Conservation (phyloP, 192 early-diverging fungal species). For the Geranomyces michiganensis region DNA sequence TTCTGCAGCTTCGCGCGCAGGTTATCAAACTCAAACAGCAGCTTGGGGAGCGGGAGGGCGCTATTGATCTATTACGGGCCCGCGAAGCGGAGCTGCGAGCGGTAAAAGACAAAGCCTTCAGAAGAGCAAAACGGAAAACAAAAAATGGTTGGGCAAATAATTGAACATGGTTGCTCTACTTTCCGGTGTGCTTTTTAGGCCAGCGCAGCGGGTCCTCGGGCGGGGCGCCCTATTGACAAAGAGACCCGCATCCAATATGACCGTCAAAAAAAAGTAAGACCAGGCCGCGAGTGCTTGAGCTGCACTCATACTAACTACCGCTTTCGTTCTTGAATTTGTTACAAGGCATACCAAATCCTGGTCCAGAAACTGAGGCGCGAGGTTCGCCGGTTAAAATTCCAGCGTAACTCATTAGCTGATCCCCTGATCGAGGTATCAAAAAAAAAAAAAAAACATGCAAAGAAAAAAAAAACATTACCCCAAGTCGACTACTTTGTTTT, state of each 20-base stretch:
- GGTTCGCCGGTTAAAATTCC: constrained; percentile 49
- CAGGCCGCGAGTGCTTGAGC: no score
- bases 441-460: no score
- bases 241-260: constrained; percentile 45
- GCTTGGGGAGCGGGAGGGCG: constrained; percentile 16
- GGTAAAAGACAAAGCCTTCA: not conserved
- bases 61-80: constrained; percentile 15
- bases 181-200: not conserved
- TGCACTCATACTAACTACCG: no score
- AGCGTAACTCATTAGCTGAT: constrained; percentile 51
- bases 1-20: constrained; percentile 3
- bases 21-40: constrained; percentile 14
- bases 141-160: not conserved
- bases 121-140: not conserved
- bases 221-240: constrained; percentile 38
- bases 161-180: no score
- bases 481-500: no score
- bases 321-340: no score
- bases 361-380: constrained; percentile 51
- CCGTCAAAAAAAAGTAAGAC: constrained; percentile 55
- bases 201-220: constrained; percentile 7
- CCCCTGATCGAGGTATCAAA: constrained; percentile 46
- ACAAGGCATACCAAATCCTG: constrained; percentile 51
- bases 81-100: constrained; percentile 15
- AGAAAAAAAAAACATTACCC: no score